A percentile compares a stretch with the other conserved stretches of the same genome.
Evolutionary conservation across 2,329 filamentous ascomycete genomes (phyloP).

Genomic region (Aspergillus clavatus): DNA sequence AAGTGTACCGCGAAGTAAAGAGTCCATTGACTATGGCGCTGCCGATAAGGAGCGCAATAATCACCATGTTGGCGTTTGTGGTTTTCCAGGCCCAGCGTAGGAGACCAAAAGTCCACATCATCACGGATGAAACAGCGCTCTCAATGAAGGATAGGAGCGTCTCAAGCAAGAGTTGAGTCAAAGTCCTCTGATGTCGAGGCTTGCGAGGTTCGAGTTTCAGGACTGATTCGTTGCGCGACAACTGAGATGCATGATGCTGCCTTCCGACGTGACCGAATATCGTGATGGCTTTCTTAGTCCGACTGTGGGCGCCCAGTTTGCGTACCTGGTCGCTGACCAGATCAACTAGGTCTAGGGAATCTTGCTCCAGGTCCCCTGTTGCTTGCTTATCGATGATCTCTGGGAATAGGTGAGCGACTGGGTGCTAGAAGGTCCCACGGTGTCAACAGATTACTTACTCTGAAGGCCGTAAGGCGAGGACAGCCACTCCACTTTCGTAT

Average conservation of each 20-base stretch:
- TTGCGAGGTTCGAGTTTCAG: conserved; percentile 44
- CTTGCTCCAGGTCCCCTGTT: conserved; percentile 59
- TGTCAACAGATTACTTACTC: conserved; percentile 27
- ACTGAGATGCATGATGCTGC: conserved; percentile 38
- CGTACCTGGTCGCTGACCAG: conserved; percentile 48
- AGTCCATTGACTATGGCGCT: conserved; percentile 71
- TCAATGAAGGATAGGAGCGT: conserved; percentile 67
- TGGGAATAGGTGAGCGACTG: conserved; percentile 17
- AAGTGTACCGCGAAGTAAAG: conserved; percentile 67
- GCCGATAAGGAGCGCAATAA: conserved; percentile 63
- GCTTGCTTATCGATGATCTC: conserved; percentile 60
- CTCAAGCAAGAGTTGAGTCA: conserved; percentile 68
- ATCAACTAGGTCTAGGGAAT: conserved; percentile 47
- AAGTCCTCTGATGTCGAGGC: conserved; percentile 54
- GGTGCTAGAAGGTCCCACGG: not conserved
- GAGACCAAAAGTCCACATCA: conserved; percentile 69
- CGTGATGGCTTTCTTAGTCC: conserved; percentile 46
- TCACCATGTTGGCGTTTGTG: conserved; percentile 66
- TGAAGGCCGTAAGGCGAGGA: conserved; percentile 53
- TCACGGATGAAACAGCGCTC: conserved; percentile 67
- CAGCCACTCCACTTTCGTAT: conserved; percentile 82
- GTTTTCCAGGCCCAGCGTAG: conserved; percentile 64
- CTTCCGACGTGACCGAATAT: conserved; percentile 47
- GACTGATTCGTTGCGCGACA: conserved; percentile 30
- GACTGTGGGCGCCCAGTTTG: conserved; percentile 42